Evolutionary conservation across 2,329 filamentous ascomycete genomes (phyloP).

Genomic region (Calonectria leucothoes): DNA sequence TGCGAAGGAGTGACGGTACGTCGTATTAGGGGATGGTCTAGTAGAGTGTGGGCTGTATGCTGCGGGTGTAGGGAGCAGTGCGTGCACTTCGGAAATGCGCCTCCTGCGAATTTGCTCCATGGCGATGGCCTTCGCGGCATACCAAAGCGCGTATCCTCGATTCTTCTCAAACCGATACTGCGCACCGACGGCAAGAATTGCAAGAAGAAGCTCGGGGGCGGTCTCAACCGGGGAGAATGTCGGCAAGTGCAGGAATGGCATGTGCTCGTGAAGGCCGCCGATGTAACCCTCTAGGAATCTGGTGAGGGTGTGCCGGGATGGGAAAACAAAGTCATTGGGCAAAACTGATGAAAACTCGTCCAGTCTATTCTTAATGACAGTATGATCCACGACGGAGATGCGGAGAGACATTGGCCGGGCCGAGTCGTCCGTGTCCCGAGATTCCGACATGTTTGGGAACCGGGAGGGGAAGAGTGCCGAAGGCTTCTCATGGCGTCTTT

Average conservation of each 20-base stretch:
- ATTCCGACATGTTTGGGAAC: constrained; percentile 65
- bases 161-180: constrained; percentile 74
- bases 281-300: constrained; percentile 78
- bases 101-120: constrained; percentile 69
- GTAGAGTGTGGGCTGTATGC: constrained; percentile 72
- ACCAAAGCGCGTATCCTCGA: constrained; percentile 70
- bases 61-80: constrained; percentile 66
- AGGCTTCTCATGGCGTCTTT: constrained; percentile 58
- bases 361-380: constrained; percentile 67
- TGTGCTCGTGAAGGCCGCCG: constrained; percentile 70
- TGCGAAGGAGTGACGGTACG: constrained; percentile 68
- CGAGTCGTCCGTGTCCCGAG: constrained; percentile 56
- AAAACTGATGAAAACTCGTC: constrained; percentile 71
- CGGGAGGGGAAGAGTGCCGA: constrained; percentile 65
- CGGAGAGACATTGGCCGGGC: constrained; percentile 52
- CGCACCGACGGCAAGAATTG: constrained; percentile 74
- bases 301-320: constrained; percentile 75
- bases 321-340: constrained; percentile 73
- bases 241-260: constrained; percentile 74
- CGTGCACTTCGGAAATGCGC: constrained; percentile 67
- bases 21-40: constrained; percentile 67
- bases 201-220: constrained; percentile 75
- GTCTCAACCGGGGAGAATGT: constrained; percentile 73
- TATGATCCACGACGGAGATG: constrained; percentile 67
- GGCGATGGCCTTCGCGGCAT: constrained; percentile 68